Percentiles rank a stretch among this genome's conserved stretches.
Conservation (phyloP, 2,329 filamentous ascomycete genomes). For the Achaetomium macrosporum region DNA sequence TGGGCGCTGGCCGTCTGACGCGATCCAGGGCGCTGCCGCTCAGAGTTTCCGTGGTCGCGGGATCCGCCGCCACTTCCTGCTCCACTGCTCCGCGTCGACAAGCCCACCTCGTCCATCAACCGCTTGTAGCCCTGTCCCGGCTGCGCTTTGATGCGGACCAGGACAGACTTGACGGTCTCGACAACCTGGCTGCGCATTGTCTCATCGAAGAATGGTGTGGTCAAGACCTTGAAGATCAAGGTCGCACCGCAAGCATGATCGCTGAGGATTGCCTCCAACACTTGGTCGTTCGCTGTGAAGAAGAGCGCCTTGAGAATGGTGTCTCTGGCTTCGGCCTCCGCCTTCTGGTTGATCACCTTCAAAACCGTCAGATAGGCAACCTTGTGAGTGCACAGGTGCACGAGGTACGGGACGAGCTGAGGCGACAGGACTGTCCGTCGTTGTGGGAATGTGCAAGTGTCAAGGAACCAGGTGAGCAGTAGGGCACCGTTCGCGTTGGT, state of each 20-base stretch:
- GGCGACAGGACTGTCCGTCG: conserved; percentile 88
- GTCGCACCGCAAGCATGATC: conserved; percentile 92
- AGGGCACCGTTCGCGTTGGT: conserved; percentile 95
- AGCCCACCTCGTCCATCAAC: conserved; percentile 94
- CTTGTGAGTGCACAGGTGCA: conserved; percentile 96
- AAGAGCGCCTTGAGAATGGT: conserved; percentile 86
- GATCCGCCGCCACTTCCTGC: conserved; percentile 37
- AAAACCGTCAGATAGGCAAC: conserved; percentile 94
- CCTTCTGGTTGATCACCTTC: conserved; percentile 97
- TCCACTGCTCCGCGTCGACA: conserved; percentile 59
- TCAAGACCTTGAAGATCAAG: conserved; percentile 96
- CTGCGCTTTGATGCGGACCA: conserved; percentile 85
- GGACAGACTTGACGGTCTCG: conserved; percentile 84
- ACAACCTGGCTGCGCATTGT: conserved; percentile 80
- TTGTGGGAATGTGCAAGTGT: conserved; percentile 92
- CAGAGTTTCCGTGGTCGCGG: conserved; percentile 39
- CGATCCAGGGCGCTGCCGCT: conserved; percentile 51
- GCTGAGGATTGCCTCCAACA: conserved; percentile 81
- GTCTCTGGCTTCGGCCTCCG: conserved; percentile 87
- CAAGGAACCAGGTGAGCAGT: conserved; percentile 93
- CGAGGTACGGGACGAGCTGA: conserved; percentile 83
- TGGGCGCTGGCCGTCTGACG: conserved; percentile 46
- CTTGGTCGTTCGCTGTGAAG: conserved; percentile 80
- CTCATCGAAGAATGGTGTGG: conserved; percentile 96
- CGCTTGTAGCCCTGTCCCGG: conserved; percentile 96